Evolutionary conservation across 2,329 filamentous ascomycete genomes (phyloP).

Genomic region (Trichophyton equinum): DNA sequence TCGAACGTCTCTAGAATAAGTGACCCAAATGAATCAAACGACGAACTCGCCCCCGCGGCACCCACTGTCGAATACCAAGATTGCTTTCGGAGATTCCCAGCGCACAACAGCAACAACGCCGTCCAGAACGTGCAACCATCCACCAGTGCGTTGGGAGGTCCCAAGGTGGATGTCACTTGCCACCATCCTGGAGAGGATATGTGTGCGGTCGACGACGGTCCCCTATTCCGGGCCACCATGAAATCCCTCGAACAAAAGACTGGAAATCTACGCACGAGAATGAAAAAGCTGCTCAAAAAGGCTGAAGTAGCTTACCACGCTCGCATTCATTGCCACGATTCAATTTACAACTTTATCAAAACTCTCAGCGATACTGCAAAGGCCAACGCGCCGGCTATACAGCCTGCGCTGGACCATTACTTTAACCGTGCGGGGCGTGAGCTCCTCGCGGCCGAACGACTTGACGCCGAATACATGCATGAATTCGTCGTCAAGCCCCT

Average conservation of each 20-base stretch:
- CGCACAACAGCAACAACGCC: no score
- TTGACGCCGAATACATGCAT: constrained; percentile 73
- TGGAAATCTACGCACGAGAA: constrained; percentile 79
- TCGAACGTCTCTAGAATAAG: constrained; percentile 75
- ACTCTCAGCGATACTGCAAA: constrained; percentile 75
- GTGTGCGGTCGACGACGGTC: constrained; percentile 77
- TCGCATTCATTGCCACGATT: constrained; percentile 74
- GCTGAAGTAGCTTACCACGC: constrained; percentile 78
- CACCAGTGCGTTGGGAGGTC: constrained; percentile 19
- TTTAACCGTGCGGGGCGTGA: constrained; percentile 93
- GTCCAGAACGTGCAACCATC: neutral
- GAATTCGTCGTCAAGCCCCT: constrained; percentile 92
- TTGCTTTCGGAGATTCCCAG: no score
- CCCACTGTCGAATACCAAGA: constrained; percentile 13
- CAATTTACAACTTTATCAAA: constrained; percentile 69
- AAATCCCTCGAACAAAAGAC: constrained; percentile 95
- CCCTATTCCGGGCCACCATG: constrained; percentile 90
- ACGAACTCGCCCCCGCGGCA: constrained; percentile 15
- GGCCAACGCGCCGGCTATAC: constrained; percentile 92
- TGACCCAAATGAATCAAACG: constrained; percentile 43
- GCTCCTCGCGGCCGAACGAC: constrained; percentile 73
- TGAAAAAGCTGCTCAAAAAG: constrained; percentile 90
- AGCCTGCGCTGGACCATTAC: constrained; percentile 92
- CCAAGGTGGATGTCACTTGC: constrained; percentile 80
- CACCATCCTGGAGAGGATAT: constrained; percentile 77